Evolutionary conservation across 1,284 basidiomycete species (phyloP).

Genomic region (Blastosporella zonata): DNA sequence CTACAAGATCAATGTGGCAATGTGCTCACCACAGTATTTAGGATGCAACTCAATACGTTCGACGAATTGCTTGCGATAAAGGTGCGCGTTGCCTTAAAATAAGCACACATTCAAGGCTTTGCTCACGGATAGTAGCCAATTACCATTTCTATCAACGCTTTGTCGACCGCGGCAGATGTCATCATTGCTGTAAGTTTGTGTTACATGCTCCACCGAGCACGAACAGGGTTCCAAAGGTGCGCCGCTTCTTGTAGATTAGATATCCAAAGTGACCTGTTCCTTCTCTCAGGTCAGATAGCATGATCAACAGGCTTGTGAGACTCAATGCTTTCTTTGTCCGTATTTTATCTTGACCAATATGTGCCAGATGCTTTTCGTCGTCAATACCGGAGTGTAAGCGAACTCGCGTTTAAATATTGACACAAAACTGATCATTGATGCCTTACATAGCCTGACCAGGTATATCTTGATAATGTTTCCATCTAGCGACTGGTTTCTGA

Average conservation of each 20-base stretch:
- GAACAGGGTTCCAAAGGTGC: conserved; percentile 42
- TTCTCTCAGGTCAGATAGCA: conserved; percentile 38
- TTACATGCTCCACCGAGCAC: conserved; percentile 36
- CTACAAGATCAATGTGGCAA: not conserved
- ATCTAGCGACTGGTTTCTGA: not conserved
- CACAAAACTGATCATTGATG: not conserved
- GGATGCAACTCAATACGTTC: conserved; percentile 21
- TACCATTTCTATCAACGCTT: conserved; percentile 43
- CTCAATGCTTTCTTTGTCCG: not conserved
- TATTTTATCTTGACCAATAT: not conserved
- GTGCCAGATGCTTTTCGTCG: conserved; percentile 43
- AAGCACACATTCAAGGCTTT: not conserved
- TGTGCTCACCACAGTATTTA: not conserved
- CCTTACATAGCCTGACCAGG: conserved; percentile 27
- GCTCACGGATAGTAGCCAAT: conserved; percentile 25
- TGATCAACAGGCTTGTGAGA: conserved; percentile 43
- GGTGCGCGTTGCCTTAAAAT: conserved; percentile 9
- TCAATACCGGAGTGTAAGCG: conserved; percentile 45
- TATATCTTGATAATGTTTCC: conserved; percentile 7
- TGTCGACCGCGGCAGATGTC: conserved; percentile 41
- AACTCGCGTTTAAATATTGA: not conserved
- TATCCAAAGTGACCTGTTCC: not conserved
- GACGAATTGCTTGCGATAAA: conserved; percentile 17
- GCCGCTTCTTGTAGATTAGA: not conserved
- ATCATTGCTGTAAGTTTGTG: conserved; percentile 41